Percentiles rank a stretch among this genome's conserved stretches.
Evolutionary conservation across 2,329 filamentous ascomycete species (phyloP).

Genomic region (Fonsecaea multimorphosa): DNA sequence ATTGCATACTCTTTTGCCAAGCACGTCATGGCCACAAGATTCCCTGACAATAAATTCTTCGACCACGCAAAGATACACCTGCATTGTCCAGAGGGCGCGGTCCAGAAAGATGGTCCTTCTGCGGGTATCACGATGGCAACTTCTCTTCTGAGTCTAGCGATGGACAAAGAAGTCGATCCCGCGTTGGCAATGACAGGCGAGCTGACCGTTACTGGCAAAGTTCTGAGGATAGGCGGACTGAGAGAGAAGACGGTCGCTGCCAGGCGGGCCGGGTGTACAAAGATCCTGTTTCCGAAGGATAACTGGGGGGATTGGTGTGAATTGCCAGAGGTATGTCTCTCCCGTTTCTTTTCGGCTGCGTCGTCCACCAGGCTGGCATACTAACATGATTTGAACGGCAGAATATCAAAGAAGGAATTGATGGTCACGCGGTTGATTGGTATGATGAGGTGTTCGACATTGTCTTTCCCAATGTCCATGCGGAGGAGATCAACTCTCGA

Average conservation of each 20-base stretch:
- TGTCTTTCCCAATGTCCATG: conserved; percentile 83
- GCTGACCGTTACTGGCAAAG: conserved; percentile 94
- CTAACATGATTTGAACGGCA: conserved; percentile 69
- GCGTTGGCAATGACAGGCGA: conserved; percentile 98
- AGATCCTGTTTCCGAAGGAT: conserved; percentile 91
- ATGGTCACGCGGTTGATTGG: conserved; percentile 90
- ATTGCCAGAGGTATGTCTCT: conserved; percentile 80
- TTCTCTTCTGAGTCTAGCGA: conserved; percentile 80
- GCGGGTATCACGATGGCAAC: conserved; percentile 99
- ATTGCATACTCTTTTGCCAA: conserved; percentile 98
- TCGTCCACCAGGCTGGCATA: background rate
- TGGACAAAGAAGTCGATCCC: conserved; percentile 78
- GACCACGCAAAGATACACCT: conserved; percentile 94
- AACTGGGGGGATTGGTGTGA: conserved; percentile 98
- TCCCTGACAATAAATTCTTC: conserved; percentile 92
- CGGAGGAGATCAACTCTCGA: conserved; percentile 70
- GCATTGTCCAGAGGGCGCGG: conserved; percentile 94
- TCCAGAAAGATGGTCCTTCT: conserved; percentile 89
- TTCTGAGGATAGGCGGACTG: conserved; percentile 89
- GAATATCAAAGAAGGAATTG: conserved; percentile 98
- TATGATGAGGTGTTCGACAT: conserved; percentile 92
- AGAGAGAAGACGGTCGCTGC: conserved; percentile 98
- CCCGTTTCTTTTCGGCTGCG: background rate
- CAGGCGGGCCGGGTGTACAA: conserved; percentile 87
- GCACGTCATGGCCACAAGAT: conserved; percentile 80